Evolutionary conservation across 2,329 filamentous ascomycete genomes (phyloP).

Genomic region (Ustulina deusta): DNA sequence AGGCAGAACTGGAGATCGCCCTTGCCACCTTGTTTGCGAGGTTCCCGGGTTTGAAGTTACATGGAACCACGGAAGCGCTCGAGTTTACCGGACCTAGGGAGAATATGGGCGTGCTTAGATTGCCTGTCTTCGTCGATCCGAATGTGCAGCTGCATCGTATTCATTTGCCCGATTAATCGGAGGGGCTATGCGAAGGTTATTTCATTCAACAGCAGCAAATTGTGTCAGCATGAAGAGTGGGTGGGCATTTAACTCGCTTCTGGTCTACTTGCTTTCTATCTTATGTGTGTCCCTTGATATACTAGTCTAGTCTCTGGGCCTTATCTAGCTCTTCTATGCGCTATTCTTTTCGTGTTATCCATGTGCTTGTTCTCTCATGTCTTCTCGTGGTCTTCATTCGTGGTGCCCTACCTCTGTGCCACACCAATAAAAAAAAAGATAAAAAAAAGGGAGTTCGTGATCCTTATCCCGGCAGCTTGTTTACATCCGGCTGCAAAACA

Average conservation of each 20-base stretch:
- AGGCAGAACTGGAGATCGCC: conserved; percentile 31
- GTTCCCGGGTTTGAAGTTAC: conserved; percentile 28
- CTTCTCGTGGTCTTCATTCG: neutral
- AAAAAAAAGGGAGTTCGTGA: neutral
- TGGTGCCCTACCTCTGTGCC: neutral
- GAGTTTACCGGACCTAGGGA: conserved; percentile 15
- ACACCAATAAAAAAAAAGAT: no score
- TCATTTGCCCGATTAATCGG: conserved; percentile 4
- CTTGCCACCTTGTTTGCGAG: conserved; percentile 30
- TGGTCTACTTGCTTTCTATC: conserved; percentile 21
- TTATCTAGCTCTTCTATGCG: conserved; percentile 13
- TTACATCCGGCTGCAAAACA: neutral
- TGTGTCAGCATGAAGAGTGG: neutral
- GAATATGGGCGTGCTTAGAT: conserved; percentile 28
- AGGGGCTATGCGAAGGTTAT: neutral
- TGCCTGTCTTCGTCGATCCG: conserved; percentile 31
- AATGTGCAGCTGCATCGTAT: conserved; percentile 29
- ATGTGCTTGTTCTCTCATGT: neutral
- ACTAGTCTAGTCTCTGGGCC: neutral
- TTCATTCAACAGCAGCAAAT: neutral
- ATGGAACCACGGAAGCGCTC: neutral
- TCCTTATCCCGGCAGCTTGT: neutral
- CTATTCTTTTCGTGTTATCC: neutral
- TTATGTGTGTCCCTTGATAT: neutral
- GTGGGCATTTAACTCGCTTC: neutral